Evolutionary conservation across 2,329 filamentous ascomycete genomes (phyloP).

Genomic region (Fusarium abutilonis): DNA sequence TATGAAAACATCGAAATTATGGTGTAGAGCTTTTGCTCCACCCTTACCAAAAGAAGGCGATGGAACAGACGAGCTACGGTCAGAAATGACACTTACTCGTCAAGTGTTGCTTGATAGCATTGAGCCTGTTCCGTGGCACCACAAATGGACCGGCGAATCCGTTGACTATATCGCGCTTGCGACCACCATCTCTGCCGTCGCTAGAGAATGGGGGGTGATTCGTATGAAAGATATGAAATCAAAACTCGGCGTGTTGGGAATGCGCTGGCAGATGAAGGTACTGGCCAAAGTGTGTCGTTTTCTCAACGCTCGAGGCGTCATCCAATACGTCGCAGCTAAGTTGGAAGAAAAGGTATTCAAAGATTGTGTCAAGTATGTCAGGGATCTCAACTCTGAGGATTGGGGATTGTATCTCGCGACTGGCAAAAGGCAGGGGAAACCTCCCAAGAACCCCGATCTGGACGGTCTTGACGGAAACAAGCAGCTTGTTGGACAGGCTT

Average conservation of each 20-base stretch:
- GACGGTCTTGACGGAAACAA: conserved; percentile 43
- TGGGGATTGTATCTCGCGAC: conserved; percentile 66
- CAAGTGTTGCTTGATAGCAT: conserved; percentile 57
- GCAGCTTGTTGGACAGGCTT: conserved; percentile 30
- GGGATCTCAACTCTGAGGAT: conserved; percentile 65
- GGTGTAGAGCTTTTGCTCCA: conserved; percentile 68
- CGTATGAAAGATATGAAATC: conserved; percentile 66
- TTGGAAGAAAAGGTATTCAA: conserved; percentile 66
- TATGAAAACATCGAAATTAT: conserved; percentile 66
- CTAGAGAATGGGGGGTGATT: conserved; percentile 67
- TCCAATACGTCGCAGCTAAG: conserved; percentile 66
- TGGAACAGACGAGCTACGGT: conserved; percentile 38
- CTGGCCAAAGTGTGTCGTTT: conserved; percentile 68
- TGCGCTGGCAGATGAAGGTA: conserved; percentile 68
- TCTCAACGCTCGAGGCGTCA: conserved; percentile 64
- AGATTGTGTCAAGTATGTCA: conserved; percentile 68
- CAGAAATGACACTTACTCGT: conserved; percentile 53
- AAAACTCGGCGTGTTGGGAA: conserved; percentile 66
- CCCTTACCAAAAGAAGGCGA: conserved; percentile 52
- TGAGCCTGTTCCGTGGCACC: conserved; percentile 65
- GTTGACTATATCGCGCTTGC: conserved; percentile 68
- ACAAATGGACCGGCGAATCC: conserved; percentile 66
- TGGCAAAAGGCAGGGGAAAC: conserved; percentile 51
- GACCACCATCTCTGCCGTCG: conserved; percentile 65
- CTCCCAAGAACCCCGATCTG: conserved; percentile 40